phyloP scores from a whole-genome alignment of 495 filamentous ascomycete genomes.

The Penicillium lagena region DNA sequence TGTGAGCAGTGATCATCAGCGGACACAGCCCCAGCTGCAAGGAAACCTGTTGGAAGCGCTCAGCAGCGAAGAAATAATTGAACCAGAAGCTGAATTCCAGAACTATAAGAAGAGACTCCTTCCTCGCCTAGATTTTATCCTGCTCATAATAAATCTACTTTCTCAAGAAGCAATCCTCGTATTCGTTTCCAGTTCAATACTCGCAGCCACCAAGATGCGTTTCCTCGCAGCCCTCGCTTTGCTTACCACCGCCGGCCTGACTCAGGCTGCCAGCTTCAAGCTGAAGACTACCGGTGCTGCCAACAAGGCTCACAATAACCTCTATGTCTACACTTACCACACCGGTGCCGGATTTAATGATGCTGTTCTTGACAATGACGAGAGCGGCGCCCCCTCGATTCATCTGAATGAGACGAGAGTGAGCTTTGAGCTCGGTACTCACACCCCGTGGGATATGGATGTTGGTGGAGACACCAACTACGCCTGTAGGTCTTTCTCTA shows the following conservation, averaged over 20 bases:
- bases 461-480: constrained; percentile 18
- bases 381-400: constrained; percentile 16
- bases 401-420: constrained; percentile 37
- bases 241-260: constrained; percentile 16
- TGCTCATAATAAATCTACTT: too few species aligned
- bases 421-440: constrained; percentile 5
- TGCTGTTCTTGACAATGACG: constrained; percentile 28
- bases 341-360: constrained; percentile 42
- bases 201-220: constrained; percentile 18
- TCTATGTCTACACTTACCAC: constrained; percentile 43
- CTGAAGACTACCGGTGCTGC: constrained; percentile 34
- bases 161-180: too few species aligned
- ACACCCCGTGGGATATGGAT: constrained; percentile 29
- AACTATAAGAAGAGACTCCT: too few species aligned
- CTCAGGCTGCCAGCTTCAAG: constrained; percentile 25
- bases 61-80: too few species aligned
- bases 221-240: constrained; percentile 25
- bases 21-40: too few species aligned
- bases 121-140: too few species aligned
- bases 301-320: constrained; percentile 29
- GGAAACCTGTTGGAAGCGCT: too few species aligned
- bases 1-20: too few species aligned
- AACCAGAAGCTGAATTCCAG: too few species aligned
- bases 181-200: too few species aligned
- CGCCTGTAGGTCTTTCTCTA: constrained; percentile 10